phyloP scores from a whole-genome alignment of 2,329 filamentous ascomycete species.

The Colletotrichum falcatum region DNA sequence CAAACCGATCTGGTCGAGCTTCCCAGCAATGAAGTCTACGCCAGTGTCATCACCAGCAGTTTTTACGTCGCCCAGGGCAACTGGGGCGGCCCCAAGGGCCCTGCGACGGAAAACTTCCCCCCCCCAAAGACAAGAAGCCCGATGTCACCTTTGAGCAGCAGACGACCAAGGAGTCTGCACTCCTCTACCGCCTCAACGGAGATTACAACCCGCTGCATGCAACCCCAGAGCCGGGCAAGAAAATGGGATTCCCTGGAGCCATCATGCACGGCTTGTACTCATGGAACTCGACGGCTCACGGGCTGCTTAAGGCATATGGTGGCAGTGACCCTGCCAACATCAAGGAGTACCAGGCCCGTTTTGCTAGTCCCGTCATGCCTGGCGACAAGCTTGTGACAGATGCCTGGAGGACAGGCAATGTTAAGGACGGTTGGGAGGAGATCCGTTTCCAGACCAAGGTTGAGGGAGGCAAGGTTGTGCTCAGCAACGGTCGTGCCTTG shows the following conservation, averaged over 20 bases:
- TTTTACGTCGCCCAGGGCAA: constrained; percentile 84
- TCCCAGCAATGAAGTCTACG: constrained; percentile 76
- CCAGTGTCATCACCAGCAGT: constrained; percentile 73
- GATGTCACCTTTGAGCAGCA: constrained; percentile 78
- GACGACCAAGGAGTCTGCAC: constrained; percentile 77
- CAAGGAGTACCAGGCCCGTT: constrained; percentile 89
- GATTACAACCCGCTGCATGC: constrained; percentile 96
- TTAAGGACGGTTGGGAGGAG: constrained; percentile 79
- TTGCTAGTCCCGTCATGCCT: constrained; percentile 85
- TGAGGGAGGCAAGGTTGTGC: constrained; percentile 82
- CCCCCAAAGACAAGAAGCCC: constrained; percentile 77
- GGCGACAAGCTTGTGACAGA: constrained; percentile 85
- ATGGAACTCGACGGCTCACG: constrained; percentile 84
- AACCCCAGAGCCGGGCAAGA: constrained; percentile 83
- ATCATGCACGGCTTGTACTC: constrained; percentile 93
- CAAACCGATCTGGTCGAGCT: constrained; percentile 82
- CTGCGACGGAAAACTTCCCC: constrained; percentile 81
- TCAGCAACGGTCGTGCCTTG: constrained; percentile 88
- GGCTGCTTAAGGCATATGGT: constrained; percentile 78
- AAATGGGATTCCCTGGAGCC: constrained; percentile 91
- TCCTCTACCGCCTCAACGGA: constrained; percentile 87
- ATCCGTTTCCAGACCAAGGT: constrained; percentile 83
- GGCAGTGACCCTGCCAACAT: constrained; percentile 84
- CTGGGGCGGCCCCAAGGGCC: constrained; percentile 93
- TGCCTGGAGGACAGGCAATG: constrained; percentile 82